Evolutionary conservation across 345 rosid species (phyloP), one percentile per base, ranked within the genome.

Genomic region (Eucalyptus melliodora): DNA sequence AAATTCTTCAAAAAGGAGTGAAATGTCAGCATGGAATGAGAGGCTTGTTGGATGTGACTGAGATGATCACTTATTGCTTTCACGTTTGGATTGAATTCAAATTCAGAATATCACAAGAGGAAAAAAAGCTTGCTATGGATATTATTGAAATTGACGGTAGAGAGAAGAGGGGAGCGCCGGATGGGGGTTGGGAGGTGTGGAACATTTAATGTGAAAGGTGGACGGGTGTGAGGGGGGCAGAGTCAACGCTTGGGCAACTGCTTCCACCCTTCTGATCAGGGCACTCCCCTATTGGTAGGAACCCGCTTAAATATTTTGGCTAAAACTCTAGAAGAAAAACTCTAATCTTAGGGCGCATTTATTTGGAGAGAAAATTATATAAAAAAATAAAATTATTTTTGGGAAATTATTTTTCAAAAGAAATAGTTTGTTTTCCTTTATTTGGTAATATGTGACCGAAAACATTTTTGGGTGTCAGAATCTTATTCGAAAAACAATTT

Each of bases 381-480:
- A 19, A 53, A 53, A 53, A 53, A 53, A 7, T 0, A 53, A 53
- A 51, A 0, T 7, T 0, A 1, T 7, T 17, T 53, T 53, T 53
- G 2, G 5, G 59, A 19, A 19, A 53, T 19, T 19, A 53, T 3
- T 1, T 53, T 7, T 53, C 24, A 53, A 8, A 8, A 19, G n/a
- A 53, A 19, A 3, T 3, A 53, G 1, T 8, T 53, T 53, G 0
- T 3, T 53, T 53, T 53, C 1, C 1, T 53, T 53, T 53, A 53
- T 53, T 53, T 53, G 56, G 24, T 53, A 8, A 53, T 19, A 53
- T 53, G 59, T 53, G 11, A 53, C 11, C 1, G 2, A 21, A 53
- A 53, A 53, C 0, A 0, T 53, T 53, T 53, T 53, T 19, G 0
- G 59, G 59, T 53, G 24, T 53, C 0, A 8, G 10, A 53, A 19